Base-by-base conservation (phyloP, 768 basidiomycete species). In the Russula vinacea region DNA sequence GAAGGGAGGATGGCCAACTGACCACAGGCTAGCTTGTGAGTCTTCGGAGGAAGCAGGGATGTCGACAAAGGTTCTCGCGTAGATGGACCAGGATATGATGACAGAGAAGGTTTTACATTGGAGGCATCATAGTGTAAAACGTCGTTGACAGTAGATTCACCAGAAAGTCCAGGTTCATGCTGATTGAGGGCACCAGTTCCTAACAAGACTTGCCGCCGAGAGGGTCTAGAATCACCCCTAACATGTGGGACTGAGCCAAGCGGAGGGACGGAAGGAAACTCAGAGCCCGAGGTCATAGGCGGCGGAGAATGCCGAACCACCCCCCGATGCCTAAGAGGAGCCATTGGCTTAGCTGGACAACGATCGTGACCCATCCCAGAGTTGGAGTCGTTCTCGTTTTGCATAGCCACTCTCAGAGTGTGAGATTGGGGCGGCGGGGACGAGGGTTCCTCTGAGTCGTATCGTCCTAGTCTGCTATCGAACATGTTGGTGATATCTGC, bases 1-100 rank as follows among this genome's bases (percentile, higher is more conserved):
- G 82, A 83, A 9, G 81, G 80, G 10, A 84, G 71, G n/a, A 85
- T 70, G 2, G 79, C 79, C 16, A 84, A 63, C 45, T 78, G 79
- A 0, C 84, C 84, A 49, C 78, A 73, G 2, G 76, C 67, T 22
- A 79, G 72, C 70, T 84, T 84, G 71, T 83, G 80, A 3, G 77
- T 77, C 64, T 80, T 75, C 8, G 77, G 73, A 35, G 57, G 68
- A 57, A 81, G 70, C 8, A 52, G 58, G 29, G 59, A 58, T 14
- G 62, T 69, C 14, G 69, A 68, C 42, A 66, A 44, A 22, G 51
- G 60, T 16, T 56, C 55, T 47, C 50, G 58, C 26, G 37, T 26
- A 49, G 42, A 50, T 37, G 42, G 5, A 51, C 53, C 29, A 11
- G 55, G 22, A 11, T 1, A n/a, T n/a, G 51, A 26, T 26, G 56